Conservation (phyloP, 2,329 filamentous ascomycete species). For the Botryotinia narcissicola region DNA sequence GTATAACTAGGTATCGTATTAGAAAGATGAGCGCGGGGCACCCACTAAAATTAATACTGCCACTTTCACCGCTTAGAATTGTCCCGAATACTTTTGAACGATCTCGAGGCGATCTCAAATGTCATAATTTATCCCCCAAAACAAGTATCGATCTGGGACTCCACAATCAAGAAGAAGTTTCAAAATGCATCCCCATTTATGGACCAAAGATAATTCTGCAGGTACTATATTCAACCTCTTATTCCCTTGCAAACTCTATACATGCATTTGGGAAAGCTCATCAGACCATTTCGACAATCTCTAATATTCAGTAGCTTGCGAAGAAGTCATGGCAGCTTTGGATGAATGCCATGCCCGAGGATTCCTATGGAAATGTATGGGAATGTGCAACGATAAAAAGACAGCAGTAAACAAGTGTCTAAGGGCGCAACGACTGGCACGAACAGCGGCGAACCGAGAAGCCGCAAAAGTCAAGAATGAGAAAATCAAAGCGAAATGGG, state of each 20-base stretch:
- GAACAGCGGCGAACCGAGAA: slow-evolving; percentile 74
- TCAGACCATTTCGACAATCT: slow-evolving; percentile 1
- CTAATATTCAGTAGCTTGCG: slow-evolving; percentile 65
- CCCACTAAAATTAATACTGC: slow-evolving; percentile 14
- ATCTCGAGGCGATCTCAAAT: background rate
- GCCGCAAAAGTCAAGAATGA: slow-evolving; percentile 66
- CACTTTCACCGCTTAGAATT: slow-evolving; percentile 15
- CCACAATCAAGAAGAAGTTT: slow-evolving; percentile 8
- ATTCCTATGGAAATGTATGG: slow-evolving; percentile 87
- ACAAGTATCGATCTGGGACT: background rate
- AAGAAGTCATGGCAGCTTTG: slow-evolving; percentile 88
- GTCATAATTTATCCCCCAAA: slow-evolving; percentile 4
- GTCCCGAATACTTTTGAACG: slow-evolving; percentile 2
- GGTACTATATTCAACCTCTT: slow-evolving; percentile 52
- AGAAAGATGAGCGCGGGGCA: background rate
- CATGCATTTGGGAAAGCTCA: background rate
- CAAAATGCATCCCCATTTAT: slow-evolving; percentile 94
- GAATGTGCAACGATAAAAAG: slow-evolving; percentile 88
- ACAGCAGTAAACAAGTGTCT: slow-evolving; percentile 81
- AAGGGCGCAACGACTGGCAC: slow-evolving; percentile 73
- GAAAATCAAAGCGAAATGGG: slow-evolving; percentile 74
- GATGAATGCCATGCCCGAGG: slow-evolving; percentile 93
- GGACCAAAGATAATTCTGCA: slow-evolving; percentile 78
- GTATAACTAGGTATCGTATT: background rate
- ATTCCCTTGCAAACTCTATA: background rate